These are phyloP conservation scores for Wickerhamiella hasegawae DNA, from an alignment of 805 yeast species.

Conservation along the genomic window DNA sequence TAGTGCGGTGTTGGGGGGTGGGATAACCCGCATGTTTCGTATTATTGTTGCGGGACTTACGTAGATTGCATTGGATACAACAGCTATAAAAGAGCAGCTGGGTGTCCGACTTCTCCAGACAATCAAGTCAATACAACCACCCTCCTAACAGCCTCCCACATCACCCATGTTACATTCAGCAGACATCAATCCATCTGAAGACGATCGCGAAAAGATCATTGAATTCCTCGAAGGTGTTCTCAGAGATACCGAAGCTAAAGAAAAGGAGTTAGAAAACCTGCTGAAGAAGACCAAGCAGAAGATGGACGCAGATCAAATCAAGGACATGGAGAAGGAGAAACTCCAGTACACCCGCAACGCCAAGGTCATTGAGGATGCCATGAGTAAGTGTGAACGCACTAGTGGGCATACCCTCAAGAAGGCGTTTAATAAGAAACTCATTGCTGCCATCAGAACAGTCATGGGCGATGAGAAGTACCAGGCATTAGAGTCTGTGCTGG, in stretches of 20 bases:
- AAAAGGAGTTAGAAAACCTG: constrained; percentile 10
- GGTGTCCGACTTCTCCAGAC: not conserved
- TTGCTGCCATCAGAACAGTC: constrained; percentile 10
- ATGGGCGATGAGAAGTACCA: constrained; percentile 10
- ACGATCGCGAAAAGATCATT: constrained; percentile 14
- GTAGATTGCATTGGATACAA: too few species aligned
- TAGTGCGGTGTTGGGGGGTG: too few species aligned
- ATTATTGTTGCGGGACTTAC: too few species aligned
- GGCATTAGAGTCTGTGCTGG: constrained; percentile 9
- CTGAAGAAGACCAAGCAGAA: constrained; percentile 12
- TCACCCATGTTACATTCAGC: constrained; percentile 10
- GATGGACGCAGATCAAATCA: constrained; percentile 9
- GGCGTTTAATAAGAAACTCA: constrained; percentile 16
- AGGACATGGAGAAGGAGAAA: constrained; percentile 13
- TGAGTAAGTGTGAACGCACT: constrained; percentile 15
- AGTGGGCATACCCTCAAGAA: constrained; percentile 16
- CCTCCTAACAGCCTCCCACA: not conserved
- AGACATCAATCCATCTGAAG: constrained; percentile 16
- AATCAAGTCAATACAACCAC: not conserved
- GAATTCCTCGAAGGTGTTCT: constrained; percentile 11
- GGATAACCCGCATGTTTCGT: too few species aligned
- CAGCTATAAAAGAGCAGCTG: too few species aligned
- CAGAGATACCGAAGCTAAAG: constrained; percentile 8
- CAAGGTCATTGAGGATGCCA: constrained; percentile 14
- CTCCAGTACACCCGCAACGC: constrained; percentile 9